phyloP scores from a whole-genome alignment of 306 rosid species.

The Vicia faba region DNA sequence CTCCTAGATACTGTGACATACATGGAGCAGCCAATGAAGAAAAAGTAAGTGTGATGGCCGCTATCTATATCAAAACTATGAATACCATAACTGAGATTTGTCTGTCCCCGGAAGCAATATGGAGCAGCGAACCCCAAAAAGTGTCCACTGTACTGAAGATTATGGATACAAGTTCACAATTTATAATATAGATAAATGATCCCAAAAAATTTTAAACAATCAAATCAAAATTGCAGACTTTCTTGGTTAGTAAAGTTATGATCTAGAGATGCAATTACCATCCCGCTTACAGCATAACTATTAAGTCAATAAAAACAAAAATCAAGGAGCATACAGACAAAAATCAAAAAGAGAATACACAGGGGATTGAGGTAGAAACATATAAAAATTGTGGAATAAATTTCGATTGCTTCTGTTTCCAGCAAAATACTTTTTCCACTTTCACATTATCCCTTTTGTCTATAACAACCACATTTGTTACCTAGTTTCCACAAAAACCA shows the following conservation, averaged over 20 bases:
- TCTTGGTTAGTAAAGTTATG: background rate
- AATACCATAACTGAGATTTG: background rate
- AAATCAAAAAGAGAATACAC: background rate
- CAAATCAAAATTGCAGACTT: background rate
- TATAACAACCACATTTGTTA: background rate
- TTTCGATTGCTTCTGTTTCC: slow-evolving; percentile 8
- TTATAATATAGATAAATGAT: background rate
- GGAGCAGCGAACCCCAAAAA: background rate
- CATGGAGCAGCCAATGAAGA: background rate
- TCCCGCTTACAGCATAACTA: background rate
- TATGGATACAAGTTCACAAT: slow-evolving; percentile 1
- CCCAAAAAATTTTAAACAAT: background rate
- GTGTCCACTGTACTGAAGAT: background rate
- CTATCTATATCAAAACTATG: background rate
- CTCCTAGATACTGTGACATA: background rate
- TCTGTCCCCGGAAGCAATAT: background rate
- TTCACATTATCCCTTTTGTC: slow-evolving; percentile 10
- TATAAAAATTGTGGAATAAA: background rate
- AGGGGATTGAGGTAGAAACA: background rate
- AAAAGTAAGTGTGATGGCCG: background rate
- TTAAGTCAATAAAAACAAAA: background rate
- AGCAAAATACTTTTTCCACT: background rate
- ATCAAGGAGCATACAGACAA: background rate
- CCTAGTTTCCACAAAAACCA: slow-evolving; percentile 1
- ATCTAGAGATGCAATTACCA: slow-evolving; percentile 1